Conservation (phyloP, 306 rosid species). For the Cajanus cajan region DNA sequence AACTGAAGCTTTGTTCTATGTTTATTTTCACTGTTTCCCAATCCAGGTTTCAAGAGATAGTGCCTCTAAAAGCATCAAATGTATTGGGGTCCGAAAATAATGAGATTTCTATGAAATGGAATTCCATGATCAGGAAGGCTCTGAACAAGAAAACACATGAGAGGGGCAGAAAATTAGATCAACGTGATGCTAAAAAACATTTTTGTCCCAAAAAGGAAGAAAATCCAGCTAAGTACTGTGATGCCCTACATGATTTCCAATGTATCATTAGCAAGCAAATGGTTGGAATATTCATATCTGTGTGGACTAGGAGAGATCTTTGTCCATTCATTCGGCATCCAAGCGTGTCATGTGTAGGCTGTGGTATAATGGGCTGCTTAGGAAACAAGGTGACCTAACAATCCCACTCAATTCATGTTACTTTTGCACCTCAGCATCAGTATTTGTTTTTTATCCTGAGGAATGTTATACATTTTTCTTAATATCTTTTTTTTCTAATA, state of each 20-base stretch:
- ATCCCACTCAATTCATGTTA: constrained; percentile 23
- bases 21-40: background rate
- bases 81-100: constrained; percentile 71
- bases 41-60: constrained; percentile 87
- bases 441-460: background rate
- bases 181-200: background rate
- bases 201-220: background rate
- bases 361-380: constrained; percentile 85
- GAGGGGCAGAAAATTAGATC: background rate
- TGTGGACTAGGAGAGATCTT: constrained; percentile 68
- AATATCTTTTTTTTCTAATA: too few species aligned
- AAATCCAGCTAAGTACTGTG: background rate
- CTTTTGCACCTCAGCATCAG: background rate
- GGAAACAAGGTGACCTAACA: constrained; percentile 77
- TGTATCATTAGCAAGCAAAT: constrained; percentile 86
- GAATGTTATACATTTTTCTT: too few species aligned
- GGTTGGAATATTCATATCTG: constrained; percentile 88
- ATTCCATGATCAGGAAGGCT: constrained; percentile 61
- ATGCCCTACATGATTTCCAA: constrained; percentile 43
- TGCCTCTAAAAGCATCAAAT: constrained; percentile 81
- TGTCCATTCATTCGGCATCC: constrained; percentile 64
- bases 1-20: background rate
- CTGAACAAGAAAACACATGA: constrained; percentile 46
- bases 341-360: constrained; percentile 79
- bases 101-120: constrained; percentile 61